Evolutionary conservation across 1,284 basidiomycete genomes (phyloP).

Genomic region (Singerocomus rubriflavus): DNA sequence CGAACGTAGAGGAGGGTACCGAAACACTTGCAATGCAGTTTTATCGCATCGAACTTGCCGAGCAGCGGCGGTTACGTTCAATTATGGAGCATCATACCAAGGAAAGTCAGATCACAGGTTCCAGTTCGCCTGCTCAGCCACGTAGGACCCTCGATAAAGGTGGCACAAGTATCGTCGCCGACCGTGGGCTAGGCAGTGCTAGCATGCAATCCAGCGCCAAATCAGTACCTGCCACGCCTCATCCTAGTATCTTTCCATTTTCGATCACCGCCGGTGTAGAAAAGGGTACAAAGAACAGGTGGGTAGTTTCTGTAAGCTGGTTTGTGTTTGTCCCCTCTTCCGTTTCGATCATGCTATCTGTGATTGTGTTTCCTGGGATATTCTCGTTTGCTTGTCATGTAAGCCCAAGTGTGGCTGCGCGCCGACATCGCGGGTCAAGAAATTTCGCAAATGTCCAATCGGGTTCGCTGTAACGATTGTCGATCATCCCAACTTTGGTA

Average conservation of each 20-base stretch:
- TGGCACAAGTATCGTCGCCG: background rate
- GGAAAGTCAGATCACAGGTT: conserved; percentile 36
- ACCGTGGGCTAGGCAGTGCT: conserved; percentile 8
- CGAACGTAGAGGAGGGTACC: conserved; percentile 60
- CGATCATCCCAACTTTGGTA: conserved; percentile 8
- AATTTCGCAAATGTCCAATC: background rate
- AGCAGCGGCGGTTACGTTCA: conserved; percentile 85
- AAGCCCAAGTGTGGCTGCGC: no score
- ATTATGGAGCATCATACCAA: conserved; percentile 90
- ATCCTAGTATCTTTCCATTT: conserved; percentile 61
- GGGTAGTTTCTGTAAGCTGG: conserved; percentile 25
- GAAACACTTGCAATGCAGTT: conserved; percentile 87
- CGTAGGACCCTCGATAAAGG: conserved; percentile 8
- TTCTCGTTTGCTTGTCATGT: no score
- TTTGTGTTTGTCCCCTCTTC: background rate
- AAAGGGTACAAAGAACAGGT: conserved; percentile 92
- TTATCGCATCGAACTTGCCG: conserved; percentile 85
- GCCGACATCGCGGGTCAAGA: background rate
- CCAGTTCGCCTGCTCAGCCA: conserved; percentile 3
- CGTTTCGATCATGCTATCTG: background rate
- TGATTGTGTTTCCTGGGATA: background rate
- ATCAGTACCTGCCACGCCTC: conserved; percentile 26
- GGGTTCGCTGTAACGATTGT: background rate
- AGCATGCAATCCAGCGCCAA: conserved; percentile 16
- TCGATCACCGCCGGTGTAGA: conserved; percentile 96